phyloP scores from a whole-genome alignment of 805 yeast species.

The Myxozyma udenii region DNA sequence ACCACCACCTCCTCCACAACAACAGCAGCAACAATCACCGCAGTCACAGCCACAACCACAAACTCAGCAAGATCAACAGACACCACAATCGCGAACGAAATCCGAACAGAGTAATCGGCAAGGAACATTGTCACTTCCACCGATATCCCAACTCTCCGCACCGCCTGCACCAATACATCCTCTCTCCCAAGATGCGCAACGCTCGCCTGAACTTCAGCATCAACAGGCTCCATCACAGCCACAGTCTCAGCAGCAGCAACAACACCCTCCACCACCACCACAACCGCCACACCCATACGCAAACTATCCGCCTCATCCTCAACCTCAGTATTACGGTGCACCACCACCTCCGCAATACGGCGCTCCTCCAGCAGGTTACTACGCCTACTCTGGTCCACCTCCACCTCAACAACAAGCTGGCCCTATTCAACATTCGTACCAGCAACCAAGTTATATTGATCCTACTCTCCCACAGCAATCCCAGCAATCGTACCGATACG shows the following conservation, averaged over 20 bases:
- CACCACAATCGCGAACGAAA: not conserved
- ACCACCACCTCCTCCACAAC: slow-evolving; percentile 4
- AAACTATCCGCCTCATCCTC: not conserved
- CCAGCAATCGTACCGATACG: too few species aligned
- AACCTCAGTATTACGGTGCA: not conserved
- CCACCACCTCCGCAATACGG: not conserved
- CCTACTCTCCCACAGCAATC: not conserved
- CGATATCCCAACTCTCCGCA: slow-evolving; percentile 20
- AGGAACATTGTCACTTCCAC: slow-evolving; percentile 12
- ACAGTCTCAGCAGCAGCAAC: not conserved
- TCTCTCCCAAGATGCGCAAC: not conserved
- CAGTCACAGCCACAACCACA: not conserved
- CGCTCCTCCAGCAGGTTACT: not conserved
- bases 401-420: not conserved
- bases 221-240: not conserved
- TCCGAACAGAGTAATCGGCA: not conserved
- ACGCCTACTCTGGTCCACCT: not conserved
- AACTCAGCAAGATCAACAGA: not conserved
- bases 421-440: not conserved
- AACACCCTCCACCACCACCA: slow-evolving; percentile 2
- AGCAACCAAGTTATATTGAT: not conserved
- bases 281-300: not conserved
- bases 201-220: not conserved
- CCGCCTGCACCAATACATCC: slow-evolving; percentile 4
- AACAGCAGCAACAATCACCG: not conserved